phyloP scores from a whole-genome alignment of 2,329 filamentous ascomycete species.

The Phaeosphaeria sp. region DNA sequence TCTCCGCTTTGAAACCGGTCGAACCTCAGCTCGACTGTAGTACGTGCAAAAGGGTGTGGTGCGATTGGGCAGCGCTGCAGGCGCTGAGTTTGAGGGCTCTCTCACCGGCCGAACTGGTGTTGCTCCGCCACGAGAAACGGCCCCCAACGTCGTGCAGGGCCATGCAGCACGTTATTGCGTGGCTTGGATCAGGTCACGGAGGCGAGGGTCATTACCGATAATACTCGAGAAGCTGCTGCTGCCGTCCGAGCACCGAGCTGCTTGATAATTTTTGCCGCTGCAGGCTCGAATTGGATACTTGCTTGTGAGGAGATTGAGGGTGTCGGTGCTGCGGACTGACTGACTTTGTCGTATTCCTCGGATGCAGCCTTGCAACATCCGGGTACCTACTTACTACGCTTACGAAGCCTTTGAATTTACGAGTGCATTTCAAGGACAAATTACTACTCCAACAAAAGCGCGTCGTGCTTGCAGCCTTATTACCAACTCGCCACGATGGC shows the following conservation, averaged over 20 bases:
- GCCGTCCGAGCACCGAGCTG: not conserved
- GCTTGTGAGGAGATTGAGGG: not conserved
- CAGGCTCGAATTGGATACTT: not conserved
- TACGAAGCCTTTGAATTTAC: not conserved
- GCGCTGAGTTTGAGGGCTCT: conserved; percentile 6
- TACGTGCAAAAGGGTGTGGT: conserved; percentile 13
- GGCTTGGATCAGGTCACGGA: not conserved
- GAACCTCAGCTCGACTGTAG: conserved; percentile 20
- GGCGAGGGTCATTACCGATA: conserved; percentile 7
- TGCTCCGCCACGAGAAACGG: conserved; percentile 20
- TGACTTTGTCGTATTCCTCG: not conserved
- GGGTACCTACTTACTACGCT: not conserved
- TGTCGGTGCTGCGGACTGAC: not conserved
- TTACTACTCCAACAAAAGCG: too few species aligned
- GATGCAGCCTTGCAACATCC: not conserved
- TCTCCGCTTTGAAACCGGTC: conserved; percentile 18
- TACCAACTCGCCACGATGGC: conserved; percentile 9
- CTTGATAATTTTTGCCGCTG: not conserved
- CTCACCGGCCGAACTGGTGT: conserved; percentile 11
- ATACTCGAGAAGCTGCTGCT: not conserved
- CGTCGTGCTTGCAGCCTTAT: too few species aligned
- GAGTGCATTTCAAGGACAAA: not conserved
- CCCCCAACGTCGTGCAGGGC: conserved; percentile 4
- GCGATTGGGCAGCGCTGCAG: conserved; percentile 21
- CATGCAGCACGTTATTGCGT: conserved; percentile 2